These are phyloP conservation scores for Hypoxylon sp. DNA, from an alignment of 2,329 filamentous ascomycete species.

Conservation along the genomic window DNA sequence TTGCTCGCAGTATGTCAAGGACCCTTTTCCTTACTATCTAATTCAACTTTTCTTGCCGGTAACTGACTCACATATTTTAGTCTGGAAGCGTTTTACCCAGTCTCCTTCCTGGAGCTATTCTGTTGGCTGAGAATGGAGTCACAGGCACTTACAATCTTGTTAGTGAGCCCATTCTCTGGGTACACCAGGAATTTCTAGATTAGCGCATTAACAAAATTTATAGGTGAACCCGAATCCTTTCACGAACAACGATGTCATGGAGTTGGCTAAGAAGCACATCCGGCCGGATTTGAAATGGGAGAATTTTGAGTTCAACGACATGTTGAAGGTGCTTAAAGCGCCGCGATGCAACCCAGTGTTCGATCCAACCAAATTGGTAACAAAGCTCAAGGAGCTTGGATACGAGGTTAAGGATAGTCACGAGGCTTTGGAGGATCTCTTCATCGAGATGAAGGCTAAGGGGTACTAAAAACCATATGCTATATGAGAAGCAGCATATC, in stretches of 20 bases:
- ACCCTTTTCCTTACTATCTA: not conserved
- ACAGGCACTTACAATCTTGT: not conserved
- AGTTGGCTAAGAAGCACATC: slow-evolving; percentile 34
- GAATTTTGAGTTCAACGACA: slow-evolving; percentile 27
- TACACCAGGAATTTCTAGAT: not conserved
- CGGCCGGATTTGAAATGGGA: slow-evolving; percentile 28
- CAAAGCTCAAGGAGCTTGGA: slow-evolving; percentile 26
- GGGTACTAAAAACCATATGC: not conserved
- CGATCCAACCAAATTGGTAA: slow-evolving; percentile 22
- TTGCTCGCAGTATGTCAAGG: not conserved
- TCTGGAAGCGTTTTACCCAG: not conserved
- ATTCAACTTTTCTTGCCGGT: not conserved
- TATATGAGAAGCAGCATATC: not conserved
- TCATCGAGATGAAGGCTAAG: slow-evolving; percentile 23
- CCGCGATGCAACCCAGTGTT: slow-evolving; percentile 28
- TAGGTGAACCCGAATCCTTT: not conserved
- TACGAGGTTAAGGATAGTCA: slow-evolving; percentile 29
- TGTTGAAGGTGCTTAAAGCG: slow-evolving; percentile 25
- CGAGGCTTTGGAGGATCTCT: slow-evolving; percentile 26
- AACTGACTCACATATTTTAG: not conserved
- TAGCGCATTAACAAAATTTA: not conserved
- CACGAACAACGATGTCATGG: slow-evolving; percentile 32
- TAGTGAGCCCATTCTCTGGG: not conserved
- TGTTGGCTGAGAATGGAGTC: not conserved
- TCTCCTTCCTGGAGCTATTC: not conserved